phyloP scores from a whole-genome alignment of 2,329 filamentous ascomycete species.

The Chlorencoelia australis region DNA sequence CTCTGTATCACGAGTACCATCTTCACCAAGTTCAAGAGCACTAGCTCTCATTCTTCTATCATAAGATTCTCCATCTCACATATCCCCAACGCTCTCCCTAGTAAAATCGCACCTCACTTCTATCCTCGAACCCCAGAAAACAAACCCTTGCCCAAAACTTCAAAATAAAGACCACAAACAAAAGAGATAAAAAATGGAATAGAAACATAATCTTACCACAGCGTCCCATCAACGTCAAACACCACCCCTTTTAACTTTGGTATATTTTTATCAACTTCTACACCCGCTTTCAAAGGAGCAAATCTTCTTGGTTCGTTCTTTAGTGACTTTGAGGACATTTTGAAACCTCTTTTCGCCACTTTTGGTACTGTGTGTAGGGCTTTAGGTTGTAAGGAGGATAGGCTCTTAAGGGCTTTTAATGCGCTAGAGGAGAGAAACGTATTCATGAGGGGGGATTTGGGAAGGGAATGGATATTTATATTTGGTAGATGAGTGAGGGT shows the following conservation, averaged over 20 bases:
- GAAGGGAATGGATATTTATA: no score
- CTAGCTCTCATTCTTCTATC: not conserved
- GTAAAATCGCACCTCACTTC: not conserved
- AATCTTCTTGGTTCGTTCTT: no score
- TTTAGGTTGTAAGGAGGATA: no score
- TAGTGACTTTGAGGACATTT: no score
- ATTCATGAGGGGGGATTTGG: no score
- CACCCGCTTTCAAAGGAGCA: conserved; percentile 40
- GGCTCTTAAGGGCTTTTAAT: no score
- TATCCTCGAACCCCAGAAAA: not conserved
- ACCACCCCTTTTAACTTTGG: conserved; percentile 52
- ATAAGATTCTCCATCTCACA: not conserved
- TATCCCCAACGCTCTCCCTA: not conserved
- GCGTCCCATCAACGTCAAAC: conserved; percentile 91
- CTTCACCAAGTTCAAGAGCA: not conserved
- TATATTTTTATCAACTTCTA: conserved; percentile 7
- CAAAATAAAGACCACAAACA: not conserved
- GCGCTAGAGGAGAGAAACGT: no score
- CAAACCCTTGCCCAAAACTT: no score
- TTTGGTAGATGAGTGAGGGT: no score
- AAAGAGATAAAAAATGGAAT: not conserved
- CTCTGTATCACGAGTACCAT: not conserved
- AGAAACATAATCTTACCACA: conserved; percentile 56
- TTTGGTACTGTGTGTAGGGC: no score
- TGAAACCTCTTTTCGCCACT: no score